Base-by-base conservation (phyloP, 805 yeast genomes). In the Nakazawaea ernobii region DNA sequence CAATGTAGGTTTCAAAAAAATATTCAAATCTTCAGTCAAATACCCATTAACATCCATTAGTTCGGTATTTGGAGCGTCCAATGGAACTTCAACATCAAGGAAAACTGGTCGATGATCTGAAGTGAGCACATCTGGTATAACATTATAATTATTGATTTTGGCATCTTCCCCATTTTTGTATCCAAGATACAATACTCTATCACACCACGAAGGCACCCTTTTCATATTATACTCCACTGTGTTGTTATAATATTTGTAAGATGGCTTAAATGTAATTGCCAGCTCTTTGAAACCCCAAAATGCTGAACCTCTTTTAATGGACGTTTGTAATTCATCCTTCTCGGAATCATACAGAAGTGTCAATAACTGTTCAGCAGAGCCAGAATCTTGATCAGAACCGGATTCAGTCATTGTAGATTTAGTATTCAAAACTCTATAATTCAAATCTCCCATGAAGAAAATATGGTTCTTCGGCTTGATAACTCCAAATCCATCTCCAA, bases 121-220 rank as follows among this genome's bases (percentile, higher is more conserved):
- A 24, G 71, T 67, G 5, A 65, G 62, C 35, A 84, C 62, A 0
- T 67, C 59, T 1, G 67, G 60, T 1, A 86, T 54, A 6, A 86
- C 70, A 28, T 65, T 56, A 62, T 89, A 89, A 3, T 60, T 58
- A 11, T 63, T 53, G 1, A 79, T 49, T 4, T 49, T 32, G 14
- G 13, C 20, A 8, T 35, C 48, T 2, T 37, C 29, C 7, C 5
- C 24, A 20, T 17, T 15, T 3, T 52, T 61, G 24, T 82, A 77
- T 1, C 69, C 59, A 47, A 76, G 75, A 56, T 68, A 87, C 40
- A 91, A 60, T 6, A 91, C 77, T 45, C 98, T 66, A 60, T 91
- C 98, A 63, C 97, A 90, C 95, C 96, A 91, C 6, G 95, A 83
- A 0, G 97, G 95, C 1, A 69, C 67, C 47, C 97, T 70, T 53